Evolutionary conservation across 768 basidiomycete species (phyloP), one percentile per base, ranked within the genome.

Genomic region (Kwoniella mangroviensis): DNA sequence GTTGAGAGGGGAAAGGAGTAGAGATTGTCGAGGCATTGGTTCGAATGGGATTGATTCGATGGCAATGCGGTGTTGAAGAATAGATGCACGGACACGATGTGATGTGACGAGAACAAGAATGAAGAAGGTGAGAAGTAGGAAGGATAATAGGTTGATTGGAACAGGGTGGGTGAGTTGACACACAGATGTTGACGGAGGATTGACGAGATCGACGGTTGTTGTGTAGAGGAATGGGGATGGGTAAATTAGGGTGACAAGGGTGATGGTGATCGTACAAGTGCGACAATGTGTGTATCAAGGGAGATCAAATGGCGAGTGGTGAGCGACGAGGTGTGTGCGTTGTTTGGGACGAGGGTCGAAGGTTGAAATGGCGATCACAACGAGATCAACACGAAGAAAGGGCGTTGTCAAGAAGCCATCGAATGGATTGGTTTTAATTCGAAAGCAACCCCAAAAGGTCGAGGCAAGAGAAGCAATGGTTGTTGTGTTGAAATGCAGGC

Each of bases 381-480:
- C 45, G 15, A 9, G 19, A 49, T 49, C 45, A 49, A 17, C 54
- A 65, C 54, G 53, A 41, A 49, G 34, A 42, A 19, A 56, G 19
- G 63, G 52, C 54, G 63, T 65, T 34, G 63, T 45, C 34, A 56
- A 56, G 63, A 34, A 28, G 34, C 34, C 34, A 34, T 34, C 34
- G 63, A 34, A 22, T 56, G 10, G 53, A 42, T 19, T 54, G 11
- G 22, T 54, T 54, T 54, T 54, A n/a, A 51, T 51, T 51, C 21
- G 21, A 54, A 54, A 24, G 53, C 12, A 22, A 24, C 5, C 53
- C 15, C 15, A n/a, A n/a, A 24, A 1, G 53, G 2, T n/a, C 24
- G 53, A n/a, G n/a, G 21, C 11, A 13, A n/a, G 7, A 54, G 24
- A 54, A 54, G 53, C 15, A 12, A 26, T 60, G 45, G 45, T 15